phyloP scores from a whole-genome alignment of 805 yeast species.

The Candida germanica region DNA sequence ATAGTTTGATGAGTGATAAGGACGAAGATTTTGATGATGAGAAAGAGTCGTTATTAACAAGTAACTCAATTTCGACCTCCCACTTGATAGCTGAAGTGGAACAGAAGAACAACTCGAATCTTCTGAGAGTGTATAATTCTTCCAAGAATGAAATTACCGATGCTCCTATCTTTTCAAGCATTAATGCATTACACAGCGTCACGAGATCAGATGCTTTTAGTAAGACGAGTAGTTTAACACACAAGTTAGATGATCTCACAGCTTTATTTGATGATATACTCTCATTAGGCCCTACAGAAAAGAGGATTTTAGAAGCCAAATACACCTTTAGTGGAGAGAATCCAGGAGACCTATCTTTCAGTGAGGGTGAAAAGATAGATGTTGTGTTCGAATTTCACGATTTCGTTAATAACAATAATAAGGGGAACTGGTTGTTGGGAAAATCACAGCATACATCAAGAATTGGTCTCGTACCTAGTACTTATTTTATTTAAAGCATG shows the following conservation, averaged over 20 bases:
- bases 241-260: constrained; percentile 23
- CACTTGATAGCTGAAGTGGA: constrained; percentile 11
- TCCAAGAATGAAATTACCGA: constrained; percentile 31
- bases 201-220: constrained; percentile 2
- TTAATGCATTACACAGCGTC: not conserved
- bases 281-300: constrained; percentile 6
- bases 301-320: constrained; percentile 12
- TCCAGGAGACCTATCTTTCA: constrained; percentile 38
- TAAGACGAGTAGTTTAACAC: constrained; percentile 20
- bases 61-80: constrained; percentile 17
- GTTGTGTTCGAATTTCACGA: constrained; percentile 31
- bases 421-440: constrained; percentile 35
- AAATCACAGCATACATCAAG: constrained; percentile 20
- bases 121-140: constrained; percentile 28
- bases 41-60: constrained; percentile 3
- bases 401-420: constrained; percentile 16
- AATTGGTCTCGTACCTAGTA: constrained; percentile 40
- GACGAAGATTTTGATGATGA: constrained; percentile 9
- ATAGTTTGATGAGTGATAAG: constrained; percentile 7
- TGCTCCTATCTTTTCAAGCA: constrained; percentile 24
- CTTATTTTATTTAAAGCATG: no score
- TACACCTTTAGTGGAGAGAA: constrained; percentile 28
- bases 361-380: constrained; percentile 31
- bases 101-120: constrained; percentile 13
- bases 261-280: constrained; percentile 21